These are phyloP conservation scores for Colletotrichum horii DNA, from an alignment of 2,329 filamentous ascomycete species.

Conservation along the genomic window DNA sequence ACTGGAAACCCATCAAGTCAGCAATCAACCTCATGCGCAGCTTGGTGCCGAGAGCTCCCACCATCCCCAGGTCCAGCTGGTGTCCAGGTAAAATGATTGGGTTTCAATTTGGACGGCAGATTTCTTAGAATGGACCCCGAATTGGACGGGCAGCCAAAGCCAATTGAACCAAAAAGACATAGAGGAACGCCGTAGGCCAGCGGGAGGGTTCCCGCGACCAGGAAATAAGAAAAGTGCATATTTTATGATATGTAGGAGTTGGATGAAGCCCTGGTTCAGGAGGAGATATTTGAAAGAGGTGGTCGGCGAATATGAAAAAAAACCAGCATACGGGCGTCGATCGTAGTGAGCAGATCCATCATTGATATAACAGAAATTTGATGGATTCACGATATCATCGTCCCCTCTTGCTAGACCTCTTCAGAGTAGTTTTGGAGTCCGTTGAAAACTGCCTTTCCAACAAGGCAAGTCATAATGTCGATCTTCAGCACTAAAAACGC, in stretches of 20 bases:
- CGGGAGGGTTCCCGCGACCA: neutral
- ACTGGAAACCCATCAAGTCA: constrained; percentile 25
- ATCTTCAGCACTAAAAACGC: neutral
- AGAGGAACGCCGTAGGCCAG: neutral
- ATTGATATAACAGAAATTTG: neutral
- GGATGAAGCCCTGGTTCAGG: neutral
- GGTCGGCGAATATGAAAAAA: neutral
- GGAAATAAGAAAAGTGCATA: neutral
- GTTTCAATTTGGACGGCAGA: neutral
- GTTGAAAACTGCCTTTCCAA: neutral
- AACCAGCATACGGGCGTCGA: rapidly evolving
- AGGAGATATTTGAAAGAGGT: rapidly evolving
- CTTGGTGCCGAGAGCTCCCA: neutral
- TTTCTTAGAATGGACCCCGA: neutral
- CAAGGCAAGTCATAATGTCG: neutral
- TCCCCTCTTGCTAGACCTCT: neutral
- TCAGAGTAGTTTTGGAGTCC: neutral
- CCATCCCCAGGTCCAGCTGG: neutral
- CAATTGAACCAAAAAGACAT: neutral
- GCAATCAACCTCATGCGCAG: neutral
- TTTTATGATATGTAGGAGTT: neutral
- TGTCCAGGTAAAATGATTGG: neutral
- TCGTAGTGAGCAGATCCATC: neutral
- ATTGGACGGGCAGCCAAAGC: neutral
- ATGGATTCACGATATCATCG: neutral